These are phyloP conservation scores for Chloris gayana DNA, from an alignment of 176 grass and related monocot genomes.

Conservation along the genomic window DNA sequence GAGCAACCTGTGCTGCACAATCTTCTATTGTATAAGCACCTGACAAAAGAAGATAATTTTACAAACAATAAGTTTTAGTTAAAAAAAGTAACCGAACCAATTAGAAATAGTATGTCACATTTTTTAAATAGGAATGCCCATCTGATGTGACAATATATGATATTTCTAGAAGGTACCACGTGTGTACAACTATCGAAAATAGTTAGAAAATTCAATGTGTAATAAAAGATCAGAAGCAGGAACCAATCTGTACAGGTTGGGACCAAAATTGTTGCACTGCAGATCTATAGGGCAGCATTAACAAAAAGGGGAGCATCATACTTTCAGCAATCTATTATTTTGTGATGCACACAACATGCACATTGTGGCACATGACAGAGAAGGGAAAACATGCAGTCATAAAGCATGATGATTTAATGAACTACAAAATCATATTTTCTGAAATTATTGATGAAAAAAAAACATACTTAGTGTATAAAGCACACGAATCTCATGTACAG, in stretches of 20 bases:
- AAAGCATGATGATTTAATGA: slow-evolving; percentile 7
- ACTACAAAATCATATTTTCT: neutral
- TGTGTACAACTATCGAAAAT: no score
- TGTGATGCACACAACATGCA: slow-evolving; percentile 5
- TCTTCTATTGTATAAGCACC: slow-evolving; percentile 46
- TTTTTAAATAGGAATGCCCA: neutral
- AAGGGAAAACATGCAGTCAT: neutral
- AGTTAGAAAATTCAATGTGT: neutral
- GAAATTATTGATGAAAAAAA: slow-evolving; percentile 7
- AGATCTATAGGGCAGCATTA: slow-evolving; percentile 14
- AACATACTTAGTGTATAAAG: neutral
- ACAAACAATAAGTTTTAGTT: slow-evolving; percentile 17
- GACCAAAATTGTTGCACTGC: slow-evolving; percentile 6
- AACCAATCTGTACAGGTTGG: no score
- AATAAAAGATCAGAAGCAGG: no score
- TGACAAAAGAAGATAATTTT: slow-evolving; percentile 23
- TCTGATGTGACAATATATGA: neutral
- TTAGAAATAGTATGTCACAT: neutral
- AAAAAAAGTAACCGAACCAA: slow-evolving; percentile 9
- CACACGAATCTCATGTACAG: neutral
- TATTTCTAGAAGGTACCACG: neutral
- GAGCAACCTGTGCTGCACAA: slow-evolving; percentile 55
- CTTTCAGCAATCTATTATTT: slow-evolving; percentile 7
- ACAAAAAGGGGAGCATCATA: neutral
- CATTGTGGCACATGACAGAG: neutral